A percentile compares a stretch with the other conserved stretches of the same genome.
phyloP scores from a whole-genome alignment of 352 stramenopile genomes.

The Blastocystis sp. region DNA sequence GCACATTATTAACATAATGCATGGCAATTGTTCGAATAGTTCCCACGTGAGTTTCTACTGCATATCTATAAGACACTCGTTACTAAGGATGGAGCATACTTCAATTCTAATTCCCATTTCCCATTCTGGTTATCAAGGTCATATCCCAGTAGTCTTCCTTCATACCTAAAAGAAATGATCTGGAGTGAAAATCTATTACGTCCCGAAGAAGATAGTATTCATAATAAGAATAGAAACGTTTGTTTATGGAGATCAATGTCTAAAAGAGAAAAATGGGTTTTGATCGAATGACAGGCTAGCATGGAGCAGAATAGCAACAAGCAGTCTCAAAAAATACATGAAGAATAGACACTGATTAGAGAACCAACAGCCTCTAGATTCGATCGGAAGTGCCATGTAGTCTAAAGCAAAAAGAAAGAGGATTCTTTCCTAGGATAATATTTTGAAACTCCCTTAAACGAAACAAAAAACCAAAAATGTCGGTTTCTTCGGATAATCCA shows the following conservation, averaged over 20 bases:
- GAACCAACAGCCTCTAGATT: too few relatives aligned
- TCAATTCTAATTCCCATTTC: not conserved
- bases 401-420: too few relatives aligned
- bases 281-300: too few relatives aligned
- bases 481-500: not conserved
- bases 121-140: not conserved
- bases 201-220: constrained; percentile 56
- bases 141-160: constrained; percentile 38
- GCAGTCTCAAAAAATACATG: too few relatives aligned
- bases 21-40: not conserved
- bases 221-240: not conserved
- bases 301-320: too few relatives aligned
- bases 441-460: not conserved
- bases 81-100: not conserved
- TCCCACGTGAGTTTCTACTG: constrained; percentile 52
- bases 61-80: constrained; percentile 17
- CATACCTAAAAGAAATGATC: constrained; percentile 5
- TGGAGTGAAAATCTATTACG: not conserved
- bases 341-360: too few relatives aligned
- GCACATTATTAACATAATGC: not conserved
- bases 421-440: not conserved
- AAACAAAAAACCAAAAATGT: not conserved
- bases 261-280: not conserved
- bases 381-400: too few relatives aligned
- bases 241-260: not conserved